phyloP scores from a whole-genome alignment of 2,329 filamentous ascomycete species.

The Dactylellina parvicollis region DNA sequence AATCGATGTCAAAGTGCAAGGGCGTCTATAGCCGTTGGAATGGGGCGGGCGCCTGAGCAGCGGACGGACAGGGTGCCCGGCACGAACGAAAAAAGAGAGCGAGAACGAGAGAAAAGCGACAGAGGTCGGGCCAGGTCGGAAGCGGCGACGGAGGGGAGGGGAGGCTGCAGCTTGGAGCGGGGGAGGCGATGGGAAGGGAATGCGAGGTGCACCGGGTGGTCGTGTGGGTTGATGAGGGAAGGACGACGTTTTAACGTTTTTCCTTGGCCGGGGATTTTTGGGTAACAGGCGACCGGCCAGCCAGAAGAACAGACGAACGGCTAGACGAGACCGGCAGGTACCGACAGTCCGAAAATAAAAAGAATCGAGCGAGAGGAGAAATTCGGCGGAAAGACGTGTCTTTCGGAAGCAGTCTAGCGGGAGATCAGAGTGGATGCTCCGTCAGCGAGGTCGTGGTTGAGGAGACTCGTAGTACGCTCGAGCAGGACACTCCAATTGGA shows the following conservation, averaged over 20 bases:
- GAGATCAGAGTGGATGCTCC: too few species aligned
- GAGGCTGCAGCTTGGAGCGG: not conserved
- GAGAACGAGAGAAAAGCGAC: slow-evolving; percentile 13
- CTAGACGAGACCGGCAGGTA: not conserved
- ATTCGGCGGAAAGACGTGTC: slow-evolving; percentile 7
- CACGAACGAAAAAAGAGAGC: slow-evolving; percentile 15
- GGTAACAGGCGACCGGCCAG: not conserved
- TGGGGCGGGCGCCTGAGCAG: slow-evolving; percentile 4
- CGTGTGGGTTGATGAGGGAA: slow-evolving; percentile 1
- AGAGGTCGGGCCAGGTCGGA: not conserved
- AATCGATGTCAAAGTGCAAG: slow-evolving; percentile 2
- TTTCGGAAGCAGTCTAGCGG: slow-evolving; percentile 6
- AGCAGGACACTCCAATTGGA: too few species aligned
- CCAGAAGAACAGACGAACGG: not conserved
- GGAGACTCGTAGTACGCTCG: too few species aligned
- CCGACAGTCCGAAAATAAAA: not conserved
- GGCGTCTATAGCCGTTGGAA: slow-evolving; percentile 42
- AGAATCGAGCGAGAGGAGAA: slow-evolving; percentile 7
- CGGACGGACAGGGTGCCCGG: slow-evolving; percentile 5
- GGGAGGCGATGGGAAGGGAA: not conserved
- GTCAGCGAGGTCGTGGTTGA: too few species aligned
- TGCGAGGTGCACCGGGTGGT: slow-evolving; percentile 10
- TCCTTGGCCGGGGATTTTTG: slow-evolving; percentile 35
- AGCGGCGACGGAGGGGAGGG: not conserved
- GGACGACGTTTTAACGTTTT: slow-evolving; percentile 44